These are phyloP conservation scores for Creolimax fragrantissima DNA, from an alignment of 78 protist species.

Conservation along the genomic window DNA sequence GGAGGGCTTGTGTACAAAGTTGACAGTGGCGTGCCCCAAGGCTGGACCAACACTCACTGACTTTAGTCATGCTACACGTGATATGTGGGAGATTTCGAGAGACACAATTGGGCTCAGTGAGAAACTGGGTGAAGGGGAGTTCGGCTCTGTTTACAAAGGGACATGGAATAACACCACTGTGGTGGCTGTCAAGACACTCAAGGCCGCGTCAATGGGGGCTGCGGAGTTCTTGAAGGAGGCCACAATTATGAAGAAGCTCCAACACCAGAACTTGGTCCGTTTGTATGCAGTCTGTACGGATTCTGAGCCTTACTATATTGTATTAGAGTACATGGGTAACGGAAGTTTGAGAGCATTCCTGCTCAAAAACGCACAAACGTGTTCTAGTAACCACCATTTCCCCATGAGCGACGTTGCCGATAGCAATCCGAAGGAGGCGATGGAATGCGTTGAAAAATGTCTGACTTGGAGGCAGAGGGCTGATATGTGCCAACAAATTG, in stretches of 20 bases:
- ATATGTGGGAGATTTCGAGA: slow-evolving; percentile 27
- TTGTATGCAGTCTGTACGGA: slow-evolving; percentile 43
- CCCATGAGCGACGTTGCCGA: neutral
- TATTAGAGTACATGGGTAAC: slow-evolving; percentile 26
- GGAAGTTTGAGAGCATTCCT: slow-evolving; percentile 29
- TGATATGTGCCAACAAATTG: slow-evolving; percentile 37
- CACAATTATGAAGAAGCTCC: slow-evolving; percentile 24
- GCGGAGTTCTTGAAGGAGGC: slow-evolving; percentile 37
- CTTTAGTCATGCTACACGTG: neutral
- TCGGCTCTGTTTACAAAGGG: slow-evolving; percentile 38
- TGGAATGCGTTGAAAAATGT: neutral
- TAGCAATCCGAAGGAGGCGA: neutral
- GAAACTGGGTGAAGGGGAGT: slow-evolving; percentile 38
- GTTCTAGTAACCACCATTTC: neutral
- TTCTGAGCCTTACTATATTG: slow-evolving; percentile 28
- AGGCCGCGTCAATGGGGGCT: slow-evolving; percentile 14
- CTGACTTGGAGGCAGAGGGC: slow-evolving; percentile 16
- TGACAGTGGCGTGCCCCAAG: slow-evolving; percentile 1
- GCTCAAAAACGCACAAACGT: neutral
- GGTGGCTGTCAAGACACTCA: slow-evolving; percentile 37
- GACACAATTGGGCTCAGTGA: neutral
- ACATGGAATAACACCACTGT: neutral
- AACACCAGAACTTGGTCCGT: slow-evolving; percentile 27
- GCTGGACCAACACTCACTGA: neutral
- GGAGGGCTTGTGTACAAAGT: slow-evolving; percentile 23